These are phyloP conservation scores for Exophiala sideris DNA, from an alignment of 2,329 filamentous ascomycete species.

Conservation along the genomic window DNA sequence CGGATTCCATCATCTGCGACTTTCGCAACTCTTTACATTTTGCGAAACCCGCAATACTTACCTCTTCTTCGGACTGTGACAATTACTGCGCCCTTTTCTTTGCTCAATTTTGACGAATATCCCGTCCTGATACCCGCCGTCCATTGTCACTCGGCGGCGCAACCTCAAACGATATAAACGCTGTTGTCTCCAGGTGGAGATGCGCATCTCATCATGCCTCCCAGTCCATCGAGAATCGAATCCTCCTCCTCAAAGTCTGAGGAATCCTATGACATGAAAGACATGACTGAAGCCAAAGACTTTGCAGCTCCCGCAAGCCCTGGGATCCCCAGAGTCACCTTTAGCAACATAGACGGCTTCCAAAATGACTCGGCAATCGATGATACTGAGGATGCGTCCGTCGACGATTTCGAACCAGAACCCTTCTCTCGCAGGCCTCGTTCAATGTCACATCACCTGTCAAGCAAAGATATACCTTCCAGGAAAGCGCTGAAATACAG, in stretches of 20 bases:
- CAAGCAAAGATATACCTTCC: conserved; percentile 23
- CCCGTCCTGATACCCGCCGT: neutral
- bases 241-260: neutral
- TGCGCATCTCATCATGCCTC: conserved; percentile 2
- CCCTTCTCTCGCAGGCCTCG: conserved; percentile 16
- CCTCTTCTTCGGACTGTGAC: no score
- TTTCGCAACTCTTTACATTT: no score
- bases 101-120: neutral
- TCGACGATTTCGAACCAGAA: conserved; percentile 10
- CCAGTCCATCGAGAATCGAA: conserved; percentile 3
- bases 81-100: neutral
- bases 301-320: conserved; percentile 9
- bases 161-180: neutral
- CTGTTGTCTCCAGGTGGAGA: neutral
- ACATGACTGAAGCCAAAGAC: conserved; percentile 20
- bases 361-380: conserved; percentile 14
- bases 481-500: conserved; percentile 62
- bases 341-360: conserved; percentile 9
- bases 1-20: no score
- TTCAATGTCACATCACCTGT: conserved; percentile 28
- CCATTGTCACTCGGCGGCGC: neutral
- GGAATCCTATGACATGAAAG: conserved; percentile 12
- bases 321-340: conserved; percentile 10
- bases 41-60: no score
- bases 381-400: conserved; percentile 10